These are phyloP conservation scores for Litsea cubeba DNA, from an alignment of 164 flowering plant species.

Conservation along the genomic window DNA sequence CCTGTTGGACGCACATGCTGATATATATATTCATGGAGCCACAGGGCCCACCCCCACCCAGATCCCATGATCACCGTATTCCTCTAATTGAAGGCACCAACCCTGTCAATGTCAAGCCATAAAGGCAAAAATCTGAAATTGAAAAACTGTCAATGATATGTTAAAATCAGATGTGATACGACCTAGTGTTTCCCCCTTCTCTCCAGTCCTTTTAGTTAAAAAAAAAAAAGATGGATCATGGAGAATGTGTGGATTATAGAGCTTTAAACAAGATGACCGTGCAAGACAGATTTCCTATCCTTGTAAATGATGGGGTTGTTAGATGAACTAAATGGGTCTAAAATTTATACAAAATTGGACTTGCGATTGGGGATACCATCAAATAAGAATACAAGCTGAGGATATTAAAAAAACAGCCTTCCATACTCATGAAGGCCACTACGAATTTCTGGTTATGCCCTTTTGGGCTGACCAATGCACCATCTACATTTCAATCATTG, in stretches of 20 bases:
- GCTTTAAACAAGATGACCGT: background rate
- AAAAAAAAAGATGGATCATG: background rate
- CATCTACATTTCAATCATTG: background rate
- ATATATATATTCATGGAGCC: background rate
- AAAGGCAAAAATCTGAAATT: background rate
- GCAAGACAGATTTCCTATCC: background rate
- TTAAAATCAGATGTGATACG: background rate
- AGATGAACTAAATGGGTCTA: background rate
- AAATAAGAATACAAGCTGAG: background rate
- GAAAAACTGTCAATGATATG: background rate
- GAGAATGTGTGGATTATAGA: background rate
- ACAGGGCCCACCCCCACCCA: background rate
- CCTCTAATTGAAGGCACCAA: background rate
- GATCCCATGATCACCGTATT: background rate
- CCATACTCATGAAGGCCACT: background rate
- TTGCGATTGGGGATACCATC: conserved; percentile 2
- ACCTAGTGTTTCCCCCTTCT: background rate
- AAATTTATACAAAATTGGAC: background rate
- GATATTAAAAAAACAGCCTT: background rate
- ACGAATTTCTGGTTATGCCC: background rate
- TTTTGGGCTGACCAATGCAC: conserved; percentile 4
- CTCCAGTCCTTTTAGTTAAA: background rate
- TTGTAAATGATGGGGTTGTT: background rate
- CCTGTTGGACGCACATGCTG: background rate
- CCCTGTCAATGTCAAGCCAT: background rate